Conservation (phyloP, 164 flowering plant genomes). For the Magnolia changhungtana region DNA sequence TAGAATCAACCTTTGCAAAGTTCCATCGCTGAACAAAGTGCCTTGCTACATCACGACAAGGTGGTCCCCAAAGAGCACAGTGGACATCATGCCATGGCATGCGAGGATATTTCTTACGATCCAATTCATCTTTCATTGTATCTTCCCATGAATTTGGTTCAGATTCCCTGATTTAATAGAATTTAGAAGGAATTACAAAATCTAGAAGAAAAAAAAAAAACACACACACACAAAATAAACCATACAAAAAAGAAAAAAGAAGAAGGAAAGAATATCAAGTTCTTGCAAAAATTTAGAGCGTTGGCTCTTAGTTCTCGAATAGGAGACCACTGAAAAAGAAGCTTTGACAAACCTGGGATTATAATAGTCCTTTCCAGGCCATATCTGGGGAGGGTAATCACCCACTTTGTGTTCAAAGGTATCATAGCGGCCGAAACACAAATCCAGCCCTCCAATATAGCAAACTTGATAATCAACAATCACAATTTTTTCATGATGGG, state of each 20-base stretch:
- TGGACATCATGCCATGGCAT: conserved; percentile 99
- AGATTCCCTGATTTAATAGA: conserved; percentile 63
- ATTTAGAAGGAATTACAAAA: background rate
- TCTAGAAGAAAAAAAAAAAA: no score
- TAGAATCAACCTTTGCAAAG: conserved; percentile 75
- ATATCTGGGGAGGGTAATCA: conserved; percentile 64
- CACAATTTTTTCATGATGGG: conserved; percentile 98
- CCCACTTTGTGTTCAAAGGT: conserved; percentile 77
- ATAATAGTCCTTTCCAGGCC: conserved; percentile 99
- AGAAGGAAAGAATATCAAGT: no score
- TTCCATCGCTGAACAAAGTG: conserved; percentile 99
- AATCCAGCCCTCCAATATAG: conserved; percentile 94
- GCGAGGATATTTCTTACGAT: conserved; percentile 87
- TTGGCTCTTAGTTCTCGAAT: no score
- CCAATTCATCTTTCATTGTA: conserved; percentile 90
- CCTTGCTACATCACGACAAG: conserved; percentile 95
- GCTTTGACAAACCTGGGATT: conserved; percentile 67
- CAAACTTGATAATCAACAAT: conserved; percentile 88
- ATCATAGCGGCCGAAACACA: conserved; percentile 98
- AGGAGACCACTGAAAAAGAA: no score
- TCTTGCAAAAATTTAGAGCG: no score
- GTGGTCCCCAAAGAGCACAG: conserved; percentile 99
- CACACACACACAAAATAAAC: no score
- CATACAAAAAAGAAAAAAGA: no score
- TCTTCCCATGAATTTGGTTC: conserved; percentile 99